Evolutionary conservation across 768 basidiomycete species (phyloP).

Genomic region (Gloeophyllum trabeum): DNA sequence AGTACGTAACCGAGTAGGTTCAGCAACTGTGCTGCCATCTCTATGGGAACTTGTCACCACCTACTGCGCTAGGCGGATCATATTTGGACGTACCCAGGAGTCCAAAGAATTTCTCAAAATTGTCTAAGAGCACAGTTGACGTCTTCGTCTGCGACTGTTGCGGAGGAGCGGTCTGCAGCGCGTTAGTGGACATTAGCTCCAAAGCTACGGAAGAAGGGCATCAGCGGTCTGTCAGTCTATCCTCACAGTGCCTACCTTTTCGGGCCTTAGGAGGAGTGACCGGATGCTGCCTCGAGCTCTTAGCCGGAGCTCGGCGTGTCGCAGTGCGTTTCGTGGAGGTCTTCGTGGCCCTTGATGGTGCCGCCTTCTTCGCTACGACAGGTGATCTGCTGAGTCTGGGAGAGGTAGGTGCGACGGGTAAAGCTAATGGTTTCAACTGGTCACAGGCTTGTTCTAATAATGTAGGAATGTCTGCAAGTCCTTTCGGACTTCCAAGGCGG

Average conservation of each 20-base stretch:
- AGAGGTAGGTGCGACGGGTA: too few species aligned
- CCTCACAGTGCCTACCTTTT: neutral
- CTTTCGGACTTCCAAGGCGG: conserved; percentile 30
- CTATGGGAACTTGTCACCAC: conserved; percentile 18
- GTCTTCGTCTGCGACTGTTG: conserved; percentile 5
- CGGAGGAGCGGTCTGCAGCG: conserved; percentile 9
- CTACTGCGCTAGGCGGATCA: neutral
- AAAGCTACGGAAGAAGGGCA: conserved; percentile 4
- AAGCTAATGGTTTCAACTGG: too few species aligned
- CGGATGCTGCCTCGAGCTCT: neutral
- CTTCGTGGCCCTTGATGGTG: too few species aligned
- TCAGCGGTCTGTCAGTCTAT: neutral
- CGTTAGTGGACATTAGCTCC: conserved; percentile 11
- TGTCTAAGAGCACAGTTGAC: conserved; percentile 12
- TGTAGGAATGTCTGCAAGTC: too few species aligned
- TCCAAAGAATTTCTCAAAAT: conserved; percentile 23
- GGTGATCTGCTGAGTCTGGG: too few species aligned
- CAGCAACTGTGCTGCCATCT: conserved; percentile 47
- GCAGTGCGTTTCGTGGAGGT: too few species aligned
- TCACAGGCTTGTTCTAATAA: too few species aligned
- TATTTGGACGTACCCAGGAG: conserved; percentile 38
- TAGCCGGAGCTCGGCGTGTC: neutral
- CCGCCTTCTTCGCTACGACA: too few species aligned
- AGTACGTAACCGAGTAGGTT: conserved; percentile 60
- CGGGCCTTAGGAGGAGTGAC: neutral